A percentile compares a stretch with the other conserved stretches of the same genome.
Evolutionary conservation across 495 filamentous ascomycete species (phyloP).

Genomic region (Collariella sp.): DNA sequence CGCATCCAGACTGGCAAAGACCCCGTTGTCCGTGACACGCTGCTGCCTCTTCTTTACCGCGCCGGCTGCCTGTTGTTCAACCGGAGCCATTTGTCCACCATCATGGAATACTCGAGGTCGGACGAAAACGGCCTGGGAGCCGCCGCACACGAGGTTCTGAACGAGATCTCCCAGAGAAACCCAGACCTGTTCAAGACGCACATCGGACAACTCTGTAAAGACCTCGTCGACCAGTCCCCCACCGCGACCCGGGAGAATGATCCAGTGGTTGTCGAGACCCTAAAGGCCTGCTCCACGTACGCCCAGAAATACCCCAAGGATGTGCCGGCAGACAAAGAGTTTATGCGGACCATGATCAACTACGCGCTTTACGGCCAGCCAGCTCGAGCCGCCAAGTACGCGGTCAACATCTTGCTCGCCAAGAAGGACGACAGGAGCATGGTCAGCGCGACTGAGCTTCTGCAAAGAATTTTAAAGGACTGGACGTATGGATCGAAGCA

Average conservation of each 20-base stretch:
- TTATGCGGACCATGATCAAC: conserved; percentile 65
- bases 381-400: conserved; percentile 80
- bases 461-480: conserved; percentile 61
- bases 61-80: conserved; percentile 82
- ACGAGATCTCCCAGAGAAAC: conserved; percentile 81
- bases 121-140: conserved; percentile 68
- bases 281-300: conserved; percentile 89
- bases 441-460: conserved; percentile 69
- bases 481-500: conserved; percentile 67
- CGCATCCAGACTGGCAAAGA: conserved; percentile 52
- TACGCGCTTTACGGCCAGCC: conserved; percentile 78
- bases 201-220: conserved; percentile 82
- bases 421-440: conserved; percentile 74
- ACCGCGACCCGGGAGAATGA: conserved; percentile 55
- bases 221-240: conserved; percentile 72
- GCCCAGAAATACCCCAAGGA: conserved; percentile 77
- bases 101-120: conserved; percentile 75
- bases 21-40: conserved; percentile 59
- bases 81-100: conserved; percentile 80
- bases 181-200: conserved; percentile 87
- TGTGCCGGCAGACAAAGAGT: conserved; percentile 76
- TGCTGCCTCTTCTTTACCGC: conserved; percentile 78
- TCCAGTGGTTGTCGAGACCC: conserved; percentile 64
- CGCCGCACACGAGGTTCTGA: conserved; percentile 81
- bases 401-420: conserved; percentile 79